phyloP scores from a whole-genome alignment of 2,329 filamentous ascomycete genomes.

The Hirsutella rhossiliensis region DNA sequence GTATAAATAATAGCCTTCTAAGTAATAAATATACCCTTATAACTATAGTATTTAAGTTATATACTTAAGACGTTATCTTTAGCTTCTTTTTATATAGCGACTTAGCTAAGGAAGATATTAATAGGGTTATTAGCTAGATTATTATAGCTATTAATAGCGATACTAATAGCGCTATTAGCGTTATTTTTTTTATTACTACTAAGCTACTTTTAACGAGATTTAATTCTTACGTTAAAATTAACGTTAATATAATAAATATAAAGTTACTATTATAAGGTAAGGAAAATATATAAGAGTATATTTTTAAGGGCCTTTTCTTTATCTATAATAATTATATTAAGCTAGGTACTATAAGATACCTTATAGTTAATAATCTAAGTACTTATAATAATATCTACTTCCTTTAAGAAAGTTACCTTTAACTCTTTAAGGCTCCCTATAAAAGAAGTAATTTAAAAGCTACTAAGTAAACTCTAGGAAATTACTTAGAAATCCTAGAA shows the following conservation, averaged over 20 bases:
- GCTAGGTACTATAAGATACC: too few relatives aligned
- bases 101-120: background rate
- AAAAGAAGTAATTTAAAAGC: too few relatives aligned
- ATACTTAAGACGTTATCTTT: background rate
- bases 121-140: background rate
- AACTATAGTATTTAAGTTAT: background rate
- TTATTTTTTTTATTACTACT: too few relatives aligned
- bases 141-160: background rate
- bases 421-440: too few relatives aligned
- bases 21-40: background rate
- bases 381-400: too few relatives aligned
- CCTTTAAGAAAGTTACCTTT: too few relatives aligned
- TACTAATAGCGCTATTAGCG: background rate
- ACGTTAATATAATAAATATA: background rate
- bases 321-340: background rate
- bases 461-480: too few relatives aligned
- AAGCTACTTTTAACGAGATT: background rate
- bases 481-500: too few relatives aligned
- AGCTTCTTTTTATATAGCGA: background rate
- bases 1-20: background rate
- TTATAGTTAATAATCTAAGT: too few relatives aligned
- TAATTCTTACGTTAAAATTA: background rate
- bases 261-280: background rate
- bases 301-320: background rate
- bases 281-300: background rate